phyloP scores from a whole-genome alignment of 1,139 yeast species.

The Hansenula sp. region DNA sequence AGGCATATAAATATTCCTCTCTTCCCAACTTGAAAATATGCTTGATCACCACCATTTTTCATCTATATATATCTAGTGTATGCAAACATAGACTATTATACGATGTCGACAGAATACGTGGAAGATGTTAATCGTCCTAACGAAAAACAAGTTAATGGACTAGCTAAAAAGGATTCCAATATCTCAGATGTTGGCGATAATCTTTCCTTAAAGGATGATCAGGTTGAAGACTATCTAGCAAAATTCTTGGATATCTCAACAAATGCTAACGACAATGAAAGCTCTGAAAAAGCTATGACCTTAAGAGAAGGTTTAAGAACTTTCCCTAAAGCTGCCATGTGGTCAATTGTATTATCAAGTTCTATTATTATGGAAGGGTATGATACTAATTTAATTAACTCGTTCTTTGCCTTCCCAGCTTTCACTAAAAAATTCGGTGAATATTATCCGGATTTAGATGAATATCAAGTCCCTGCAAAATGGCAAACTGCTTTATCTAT shows the following conservation, averaged over 20 bases:
- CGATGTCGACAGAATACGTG: slow-evolving; percentile 8
- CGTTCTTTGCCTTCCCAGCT: slow-evolving; percentile 26
- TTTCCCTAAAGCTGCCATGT: slow-evolving; percentile 34
- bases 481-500: slow-evolving; percentile 27
- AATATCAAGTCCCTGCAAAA: slow-evolving; percentile 8
- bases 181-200: slow-evolving; percentile 3
- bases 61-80: too few species aligned
- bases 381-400: slow-evolving; percentile 33
- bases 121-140: slow-evolving; percentile 11
- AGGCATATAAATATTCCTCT: too few species aligned
- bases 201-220: slow-evolving; percentile 9
- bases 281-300: slow-evolving; percentile 16
- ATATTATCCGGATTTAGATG: slow-evolving; percentile 7
- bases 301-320: slow-evolving; percentile 18
- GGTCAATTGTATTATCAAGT: slow-evolving; percentile 36
- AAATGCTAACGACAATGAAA: slow-evolving; percentile 21
- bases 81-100: background rate
- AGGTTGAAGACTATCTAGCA: slow-evolving; percentile 34
- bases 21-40: too few species aligned
- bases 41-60: too few species aligned
- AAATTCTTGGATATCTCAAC: slow-evolving; percentile 42
- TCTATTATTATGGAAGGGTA: slow-evolving; percentile 43
- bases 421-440: slow-evolving; percentile 25
- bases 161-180: slow-evolving; percentile 6
- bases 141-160: slow-evolving; percentile 1